Base-by-base conservation (phyloP, 1,284 basidiomycete genomes). In the Ceratorhiza oryzae-sativae region DNA sequence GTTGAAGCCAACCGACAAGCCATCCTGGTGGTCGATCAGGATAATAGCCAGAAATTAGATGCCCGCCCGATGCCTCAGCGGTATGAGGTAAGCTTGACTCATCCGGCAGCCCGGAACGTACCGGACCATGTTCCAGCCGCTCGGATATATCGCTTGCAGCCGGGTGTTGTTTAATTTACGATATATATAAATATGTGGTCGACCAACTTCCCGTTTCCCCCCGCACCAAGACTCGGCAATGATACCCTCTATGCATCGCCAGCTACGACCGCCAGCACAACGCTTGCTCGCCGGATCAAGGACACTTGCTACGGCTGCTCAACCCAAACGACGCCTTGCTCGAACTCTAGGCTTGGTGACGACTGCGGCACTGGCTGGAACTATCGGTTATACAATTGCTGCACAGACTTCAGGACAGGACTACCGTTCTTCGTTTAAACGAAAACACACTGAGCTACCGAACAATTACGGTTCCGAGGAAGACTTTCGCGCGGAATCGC, bases 401-500 rank as follows among this genome's bases (percentile, higher is more conserved):
- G 48, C 72, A 3, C 63, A 61, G n/a, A 34, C 27, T 9, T 53
- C 65, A 15, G 34, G 23, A 18, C 10, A 56, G 3, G 65, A 70
- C 55, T 27, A 70, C n/a, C 65, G 65, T 20, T 70, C 65, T 20
- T 68, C 72, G 6, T 61, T 49, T 36, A 63, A 51, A 59, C 72
- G 59, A 18, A 55, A 42, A 12, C 10, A 30, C 36, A 61, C 72
- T 8, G 56, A 51, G 18, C 63, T 68, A 39, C 67, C 72, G 6
- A 36, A 67, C 49, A 73, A 68, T 5, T 75, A 73, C 49, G 75
- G 73, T 18, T 72, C 75, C 1, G 45, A 45, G 0, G 75, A 74
- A 18, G 75, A 75, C 68, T 74, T 75, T 74, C 67, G 62, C 60
- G 62, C 1, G 74, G 73, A 46, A 68, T 75, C n/a, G 71, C 34